phyloP scores from a whole-genome alignment of 495 filamentous ascomycete species.

The Niebla homalea region DNA sequence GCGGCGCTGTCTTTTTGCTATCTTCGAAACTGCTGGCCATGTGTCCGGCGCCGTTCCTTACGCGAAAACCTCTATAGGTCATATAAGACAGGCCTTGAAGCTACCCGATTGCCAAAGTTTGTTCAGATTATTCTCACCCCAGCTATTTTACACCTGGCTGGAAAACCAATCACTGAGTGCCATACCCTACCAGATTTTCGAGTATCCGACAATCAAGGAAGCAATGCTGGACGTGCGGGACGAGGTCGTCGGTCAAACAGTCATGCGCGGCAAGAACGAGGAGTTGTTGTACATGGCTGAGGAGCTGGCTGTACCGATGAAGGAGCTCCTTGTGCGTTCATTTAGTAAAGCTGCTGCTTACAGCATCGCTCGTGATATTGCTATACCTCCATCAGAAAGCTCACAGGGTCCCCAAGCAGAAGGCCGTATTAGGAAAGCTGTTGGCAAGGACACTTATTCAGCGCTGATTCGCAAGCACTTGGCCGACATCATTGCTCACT shows the following conservation, averaged over 20 bases:
- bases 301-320: conserved; percentile 38
- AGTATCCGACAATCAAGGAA: conserved; percentile 53
- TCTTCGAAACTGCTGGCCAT: conserved; percentile 74
- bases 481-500: conserved; percentile 55
- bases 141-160: conserved; percentile 90
- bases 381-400: conserved; percentile 38
- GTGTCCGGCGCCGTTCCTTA: conserved; percentile 49
- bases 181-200: conserved; percentile 74
- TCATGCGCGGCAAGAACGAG: conserved; percentile 65
- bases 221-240: conserved; percentile 61
- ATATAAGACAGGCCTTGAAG: conserved; percentile 49
- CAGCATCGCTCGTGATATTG: conserved; percentile 65
- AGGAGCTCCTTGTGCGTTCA: conserved; percentile 46
- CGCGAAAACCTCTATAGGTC: conserved; percentile 54
- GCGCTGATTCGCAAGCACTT: conserved; percentile 53
- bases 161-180: conserved; percentile 45
- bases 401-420: conserved; percentile 49
- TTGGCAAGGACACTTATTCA: conserved; percentile 54
- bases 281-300: conserved; percentile 44
- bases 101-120: conserved; percentile 51
- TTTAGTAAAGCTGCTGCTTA: conserved; percentile 80
- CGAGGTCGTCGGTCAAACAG: conserved; percentile 68
- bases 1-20: conserved; percentile 75
- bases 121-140: conserved; percentile 79
- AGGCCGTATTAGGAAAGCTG: conserved; percentile 47